phyloP scores from a whole-genome alignment of 228 moss, liverwort and hornwort genomes.

The Sphagnum fallax region DNA sequence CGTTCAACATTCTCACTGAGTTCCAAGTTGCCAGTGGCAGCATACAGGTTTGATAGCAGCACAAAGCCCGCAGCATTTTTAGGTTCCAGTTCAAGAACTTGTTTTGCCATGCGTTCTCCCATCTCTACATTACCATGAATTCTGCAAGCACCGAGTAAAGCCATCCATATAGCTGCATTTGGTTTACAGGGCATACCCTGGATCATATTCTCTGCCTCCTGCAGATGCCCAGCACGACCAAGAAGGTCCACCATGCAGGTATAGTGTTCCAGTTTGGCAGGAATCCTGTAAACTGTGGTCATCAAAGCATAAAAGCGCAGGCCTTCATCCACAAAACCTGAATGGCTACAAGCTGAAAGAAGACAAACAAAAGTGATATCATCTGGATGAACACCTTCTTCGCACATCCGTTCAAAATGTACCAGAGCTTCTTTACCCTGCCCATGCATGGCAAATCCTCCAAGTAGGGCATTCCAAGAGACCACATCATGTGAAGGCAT shows the following conservation, averaged over 20 bases:
- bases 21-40: not conserved
- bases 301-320: not conserved
- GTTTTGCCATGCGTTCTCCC: not conserved
- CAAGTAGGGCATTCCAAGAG: slow-evolving; percentile 11
- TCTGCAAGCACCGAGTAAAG: slow-evolving; percentile 8
- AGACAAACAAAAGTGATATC: slow-evolving; percentile 3
- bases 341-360: slow-evolving; percentile 5
- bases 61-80: slow-evolving; percentile 1
- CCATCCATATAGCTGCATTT: not conserved
- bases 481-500: slow-evolving; percentile 4
- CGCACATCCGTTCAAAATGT: slow-evolving; percentile 5
- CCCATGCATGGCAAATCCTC: slow-evolving; percentile 5
- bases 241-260: slow-evolving; percentile 6
- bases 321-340: slow-evolving; percentile 5
- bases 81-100: slow-evolving; percentile 3
- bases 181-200: not conserved
- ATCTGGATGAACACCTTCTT: slow-evolving; percentile 6
- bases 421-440: not conserved
- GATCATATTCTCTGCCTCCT: slow-evolving; percentile 1
- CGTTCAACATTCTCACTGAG: not conserved
- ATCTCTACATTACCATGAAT: slow-evolving; percentile 2
- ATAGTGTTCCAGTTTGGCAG: not conserved
- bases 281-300: not conserved
- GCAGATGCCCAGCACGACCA: slow-evolving; percentile 8
- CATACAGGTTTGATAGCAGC: slow-evolving; percentile 4